These are phyloP conservation scores for Akanthomyces lecanii DNA, from an alignment of 2,329 filamentous ascomycete species.

Conservation along the genomic window DNA sequence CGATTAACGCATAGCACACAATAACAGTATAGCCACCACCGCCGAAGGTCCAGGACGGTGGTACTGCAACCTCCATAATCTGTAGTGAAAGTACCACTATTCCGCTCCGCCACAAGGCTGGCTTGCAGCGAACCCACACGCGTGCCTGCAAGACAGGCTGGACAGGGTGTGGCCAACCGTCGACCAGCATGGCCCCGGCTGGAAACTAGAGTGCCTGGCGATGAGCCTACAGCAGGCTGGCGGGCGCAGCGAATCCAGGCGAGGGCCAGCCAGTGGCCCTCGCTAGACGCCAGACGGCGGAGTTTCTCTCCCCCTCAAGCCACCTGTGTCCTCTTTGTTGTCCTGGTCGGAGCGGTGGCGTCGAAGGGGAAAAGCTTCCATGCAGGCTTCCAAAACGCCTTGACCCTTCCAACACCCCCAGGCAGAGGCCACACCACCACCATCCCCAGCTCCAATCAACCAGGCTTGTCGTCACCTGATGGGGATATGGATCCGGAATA, in stretches of 20 bases:
- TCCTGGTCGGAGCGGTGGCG: neutral
- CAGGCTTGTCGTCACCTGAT: conserved; percentile 11
- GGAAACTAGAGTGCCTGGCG: conserved; percentile 13
- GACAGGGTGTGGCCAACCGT: neutral
- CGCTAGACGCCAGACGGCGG: neutral
- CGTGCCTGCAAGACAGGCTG: neutral
- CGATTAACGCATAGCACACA: neutral
- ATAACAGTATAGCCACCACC: conserved; percentile 2
- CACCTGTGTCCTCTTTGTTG: conserved; percentile 7
- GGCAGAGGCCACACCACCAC: neutral
- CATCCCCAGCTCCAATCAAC: conserved; percentile 1
- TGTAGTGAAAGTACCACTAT: neutral
- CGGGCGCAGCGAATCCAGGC: neutral
- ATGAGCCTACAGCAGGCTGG: conserved; percentile 3
- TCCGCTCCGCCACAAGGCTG: conserved; percentile 14
- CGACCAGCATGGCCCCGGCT: neutral
- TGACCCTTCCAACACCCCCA: neutral
- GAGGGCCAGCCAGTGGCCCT: neutral
- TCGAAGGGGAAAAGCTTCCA: conserved; percentile 14
- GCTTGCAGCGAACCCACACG: conserved; percentile 3
- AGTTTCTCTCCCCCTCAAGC: neutral
- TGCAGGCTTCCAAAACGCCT: conserved; percentile 9
- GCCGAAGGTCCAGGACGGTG: neutral
- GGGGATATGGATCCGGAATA: conserved; percentile 7
- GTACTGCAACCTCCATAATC: neutral